Percentiles rank a stretch among this genome's conserved stretches.
phyloP scores from a whole-genome alignment of 495 filamentous ascomycete species.

The Elaphomyces granulatus region DNA sequence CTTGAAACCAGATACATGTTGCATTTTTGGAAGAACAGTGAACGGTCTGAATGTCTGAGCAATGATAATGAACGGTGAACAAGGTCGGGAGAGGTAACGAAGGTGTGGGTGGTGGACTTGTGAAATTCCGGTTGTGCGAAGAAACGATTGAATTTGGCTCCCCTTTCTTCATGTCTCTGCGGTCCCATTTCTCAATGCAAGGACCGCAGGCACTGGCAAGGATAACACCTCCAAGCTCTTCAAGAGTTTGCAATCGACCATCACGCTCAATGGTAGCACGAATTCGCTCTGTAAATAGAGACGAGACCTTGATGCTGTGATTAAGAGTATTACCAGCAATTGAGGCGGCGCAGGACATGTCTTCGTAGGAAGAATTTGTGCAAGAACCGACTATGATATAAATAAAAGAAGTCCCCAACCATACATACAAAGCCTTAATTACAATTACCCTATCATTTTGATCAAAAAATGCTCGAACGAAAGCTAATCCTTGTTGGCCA shows the following conservation, averaged over 20 bases:
- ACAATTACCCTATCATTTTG: too few species aligned
- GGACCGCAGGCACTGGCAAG: constrained; percentile 92
- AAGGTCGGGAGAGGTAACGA: constrained; percentile 96
- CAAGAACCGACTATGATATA: constrained; percentile 98
- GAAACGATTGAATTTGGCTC: constrained; percentile 92
- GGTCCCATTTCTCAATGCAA: constrained; percentile 83
- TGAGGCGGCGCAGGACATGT: constrained; percentile 90
- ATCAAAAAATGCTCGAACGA: too few species aligned
- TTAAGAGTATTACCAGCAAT: constrained; percentile 90
- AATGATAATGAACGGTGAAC: too few species aligned
- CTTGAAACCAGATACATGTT: too few species aligned
- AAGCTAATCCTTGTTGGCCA: too few species aligned
- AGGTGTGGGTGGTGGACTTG: constrained; percentile 98
- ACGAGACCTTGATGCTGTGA: constrained; percentile 90
- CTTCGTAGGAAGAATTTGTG: constrained; percentile 99
- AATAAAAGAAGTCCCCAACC: too few species aligned
- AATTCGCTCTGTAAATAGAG: constrained; percentile 92
- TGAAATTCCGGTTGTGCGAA: constrained; percentile 99
- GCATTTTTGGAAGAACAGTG: too few species aligned
- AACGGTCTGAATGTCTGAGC: too few species aligned
- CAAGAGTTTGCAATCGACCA: constrained; percentile 88
- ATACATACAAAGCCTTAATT: too few species aligned
- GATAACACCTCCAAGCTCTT: constrained; percentile 94
- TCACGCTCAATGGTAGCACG: constrained; percentile 91
- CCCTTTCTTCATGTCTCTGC: constrained; percentile 90